Evolutionary conservation across 202 grass and related monocot species (phyloP).

Genomic region (Elaeis oleifera): DNA sequence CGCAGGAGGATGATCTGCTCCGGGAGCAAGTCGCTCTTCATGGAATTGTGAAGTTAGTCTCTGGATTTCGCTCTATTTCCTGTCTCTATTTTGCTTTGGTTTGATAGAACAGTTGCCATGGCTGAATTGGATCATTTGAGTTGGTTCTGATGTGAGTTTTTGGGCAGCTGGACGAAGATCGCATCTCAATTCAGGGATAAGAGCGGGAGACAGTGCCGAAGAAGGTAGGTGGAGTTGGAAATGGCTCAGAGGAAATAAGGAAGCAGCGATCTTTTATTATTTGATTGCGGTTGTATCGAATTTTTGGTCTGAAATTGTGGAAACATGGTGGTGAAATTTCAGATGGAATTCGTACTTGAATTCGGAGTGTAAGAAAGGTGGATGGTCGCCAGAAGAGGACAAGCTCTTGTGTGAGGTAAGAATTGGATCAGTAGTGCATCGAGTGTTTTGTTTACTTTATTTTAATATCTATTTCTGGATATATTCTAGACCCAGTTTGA

Average conservation of each 20-base stretch:
- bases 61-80: background rate
- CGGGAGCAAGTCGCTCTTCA: slow-evolving; percentile 68
- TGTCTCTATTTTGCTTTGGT: background rate
- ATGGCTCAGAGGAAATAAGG: background rate
- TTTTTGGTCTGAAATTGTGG: slow-evolving; percentile 1
- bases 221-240: slow-evolving; percentile 43
- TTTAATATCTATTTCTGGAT: too few species aligned
- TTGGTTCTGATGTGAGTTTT: background rate
- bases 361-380: slow-evolving; percentile 97
- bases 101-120: background rate
- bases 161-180: slow-evolving; percentile 65
- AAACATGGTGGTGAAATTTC: slow-evolving; percentile 4
- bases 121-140: background rate
- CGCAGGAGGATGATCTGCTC: slow-evolving; percentile 79
- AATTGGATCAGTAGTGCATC: slow-evolving; percentile 21
- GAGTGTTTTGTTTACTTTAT: too few species aligned
- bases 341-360: slow-evolving; percentile 98
- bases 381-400: slow-evolving; percentile 89
- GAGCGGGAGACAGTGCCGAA: slow-evolving; percentile 80
- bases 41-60: slow-evolving; percentile 73
- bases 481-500: too few species aligned
- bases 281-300: background rate
- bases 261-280: background rate
- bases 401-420: slow-evolving; percentile 89
- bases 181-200: slow-evolving; percentile 89